phyloP scores from a whole-genome alignment of 2,329 filamentous ascomycete species.

The Fusarium oligoseptatum region DNA sequence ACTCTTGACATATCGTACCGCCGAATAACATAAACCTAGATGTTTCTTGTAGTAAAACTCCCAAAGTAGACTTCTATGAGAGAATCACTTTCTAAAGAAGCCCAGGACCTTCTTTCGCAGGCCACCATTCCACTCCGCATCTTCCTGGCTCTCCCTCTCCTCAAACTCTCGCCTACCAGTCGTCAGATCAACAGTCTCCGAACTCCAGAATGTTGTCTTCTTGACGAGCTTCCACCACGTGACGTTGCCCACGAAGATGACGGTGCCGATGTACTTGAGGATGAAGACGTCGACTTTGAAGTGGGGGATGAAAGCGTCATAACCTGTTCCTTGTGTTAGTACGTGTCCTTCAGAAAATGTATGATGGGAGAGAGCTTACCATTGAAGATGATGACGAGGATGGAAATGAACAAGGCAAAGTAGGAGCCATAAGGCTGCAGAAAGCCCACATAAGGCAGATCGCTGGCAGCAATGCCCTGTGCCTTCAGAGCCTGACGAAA shows the following conservation, averaged over 20 bases:
- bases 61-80: no score
- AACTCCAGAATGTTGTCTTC: neutral
- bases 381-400: constrained; percentile 70
- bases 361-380: neutral
- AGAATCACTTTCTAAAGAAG: neutral
- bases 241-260: neutral
- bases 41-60: neutral
- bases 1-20: neutral
- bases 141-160: neutral
- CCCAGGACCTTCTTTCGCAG: neutral
- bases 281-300: neutral
- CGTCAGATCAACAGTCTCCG: neutral
- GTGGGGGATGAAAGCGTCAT: neutral
- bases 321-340: neutral
- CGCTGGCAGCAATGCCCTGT: constrained; percentile 51
- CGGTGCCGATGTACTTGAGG: neutral
- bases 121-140: neutral
- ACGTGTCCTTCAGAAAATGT: no score
- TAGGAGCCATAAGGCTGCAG: constrained; percentile 58
- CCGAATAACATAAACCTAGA: neutral
- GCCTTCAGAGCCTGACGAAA: constrained; percentile 55
- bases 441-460: constrained; percentile 55
- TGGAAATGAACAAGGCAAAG: constrained; percentile 48
- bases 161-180: neutral
- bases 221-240: neutral